Percentiles rank a stretch among this genome's conserved stretches.
Evolutionary conservation across 331 rosid genomes (phyloP).

Genomic region (Saraca asoca): DNA sequence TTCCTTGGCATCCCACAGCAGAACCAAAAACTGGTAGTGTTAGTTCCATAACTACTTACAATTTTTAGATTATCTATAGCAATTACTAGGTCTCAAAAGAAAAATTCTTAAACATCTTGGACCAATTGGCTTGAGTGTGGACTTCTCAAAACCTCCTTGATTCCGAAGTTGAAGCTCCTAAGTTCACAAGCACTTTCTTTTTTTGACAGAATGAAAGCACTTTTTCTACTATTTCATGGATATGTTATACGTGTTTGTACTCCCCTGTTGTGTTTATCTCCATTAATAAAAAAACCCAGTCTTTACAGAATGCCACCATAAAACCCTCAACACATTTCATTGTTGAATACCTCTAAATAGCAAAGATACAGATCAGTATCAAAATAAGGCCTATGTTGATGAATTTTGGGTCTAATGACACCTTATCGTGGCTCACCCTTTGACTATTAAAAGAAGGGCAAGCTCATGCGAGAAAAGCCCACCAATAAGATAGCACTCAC

Average conservation of each 20-base stretch:
- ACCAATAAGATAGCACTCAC: not conserved
- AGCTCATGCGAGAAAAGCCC: not conserved
- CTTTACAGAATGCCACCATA: not conserved
- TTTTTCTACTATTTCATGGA: not conserved
- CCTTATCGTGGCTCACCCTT: not conserved
- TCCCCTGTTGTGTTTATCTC: not conserved
- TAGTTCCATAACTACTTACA: not conserved
- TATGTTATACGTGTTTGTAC: not conserved
- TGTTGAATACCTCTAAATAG: not conserved
- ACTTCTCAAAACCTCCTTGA: not conserved
- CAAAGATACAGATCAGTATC: not conserved
- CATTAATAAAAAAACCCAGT: not conserved
- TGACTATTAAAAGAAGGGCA: not conserved
- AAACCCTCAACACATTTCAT: not conserved
- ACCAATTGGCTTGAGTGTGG: not conserved
- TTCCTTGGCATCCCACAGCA: slow-evolving; percentile 22
- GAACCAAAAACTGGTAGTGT: not conserved
- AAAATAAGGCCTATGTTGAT: not conserved
- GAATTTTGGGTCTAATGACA: not conserved
- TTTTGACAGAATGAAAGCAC: not conserved
- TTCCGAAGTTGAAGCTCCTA: not conserved
- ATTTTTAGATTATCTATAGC: not conserved
- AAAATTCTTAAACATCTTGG: too few relatives aligned
- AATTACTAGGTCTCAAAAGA: not conserved
- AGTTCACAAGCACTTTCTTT: not conserved